Evolutionary conservation across 2,329 filamentous ascomycete genomes (phyloP).

Genomic region (Corynespora cassiicola): DNA sequence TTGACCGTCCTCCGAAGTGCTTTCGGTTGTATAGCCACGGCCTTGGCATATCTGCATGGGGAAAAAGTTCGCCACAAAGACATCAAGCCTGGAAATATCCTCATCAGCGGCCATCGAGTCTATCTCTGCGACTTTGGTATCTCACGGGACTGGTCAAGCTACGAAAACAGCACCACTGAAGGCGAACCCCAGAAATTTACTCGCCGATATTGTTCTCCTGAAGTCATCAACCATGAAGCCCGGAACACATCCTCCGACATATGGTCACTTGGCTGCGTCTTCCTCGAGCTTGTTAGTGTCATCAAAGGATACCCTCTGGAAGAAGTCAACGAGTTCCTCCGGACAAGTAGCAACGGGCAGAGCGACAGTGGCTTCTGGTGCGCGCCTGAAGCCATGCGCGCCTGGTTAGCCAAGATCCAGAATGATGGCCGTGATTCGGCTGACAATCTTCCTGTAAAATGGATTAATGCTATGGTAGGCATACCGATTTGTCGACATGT

Average conservation of each 20-base stretch:
- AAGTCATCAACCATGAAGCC: slow-evolving; percentile 14
- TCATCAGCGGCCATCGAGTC: slow-evolving; percentile 14
- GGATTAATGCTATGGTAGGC: slow-evolving; percentile 23
- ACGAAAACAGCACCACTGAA: slow-evolving; percentile 18
- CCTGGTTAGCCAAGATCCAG: slow-evolving; percentile 18
- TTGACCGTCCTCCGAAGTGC: no score
- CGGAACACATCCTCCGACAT: slow-evolving; percentile 27
- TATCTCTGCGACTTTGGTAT: slow-evolving; percentile 30
- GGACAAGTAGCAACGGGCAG: slow-evolving; percentile 7
- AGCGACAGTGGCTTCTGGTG: slow-evolving; percentile 18
- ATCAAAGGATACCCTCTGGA: slow-evolving; percentile 17
- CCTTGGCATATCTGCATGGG: slow-evolving; percentile 17
- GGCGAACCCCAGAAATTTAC: slow-evolving; percentile 16
- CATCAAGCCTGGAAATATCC: slow-evolving; percentile 22
- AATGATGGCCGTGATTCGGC: slow-evolving; percentile 16
- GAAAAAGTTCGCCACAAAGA: slow-evolving; percentile 23
- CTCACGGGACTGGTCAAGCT: slow-evolving; percentile 15
- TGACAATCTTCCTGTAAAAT: slow-evolving; percentile 21
- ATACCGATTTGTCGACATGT: slow-evolving; percentile 5
- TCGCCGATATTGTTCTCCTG: slow-evolving; percentile 24
- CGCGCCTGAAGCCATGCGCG: slow-evolving; percentile 15
- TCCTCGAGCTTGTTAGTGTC: slow-evolving; percentile 24
- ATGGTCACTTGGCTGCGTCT: slow-evolving; percentile 28
- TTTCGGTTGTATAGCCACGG: slow-evolving; percentile 19
- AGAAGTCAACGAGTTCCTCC: slow-evolving; percentile 17